phyloP scores from a whole-genome alignment of 495 filamentous ascomycete species.

The Lichenothelia convexa region DNA sequence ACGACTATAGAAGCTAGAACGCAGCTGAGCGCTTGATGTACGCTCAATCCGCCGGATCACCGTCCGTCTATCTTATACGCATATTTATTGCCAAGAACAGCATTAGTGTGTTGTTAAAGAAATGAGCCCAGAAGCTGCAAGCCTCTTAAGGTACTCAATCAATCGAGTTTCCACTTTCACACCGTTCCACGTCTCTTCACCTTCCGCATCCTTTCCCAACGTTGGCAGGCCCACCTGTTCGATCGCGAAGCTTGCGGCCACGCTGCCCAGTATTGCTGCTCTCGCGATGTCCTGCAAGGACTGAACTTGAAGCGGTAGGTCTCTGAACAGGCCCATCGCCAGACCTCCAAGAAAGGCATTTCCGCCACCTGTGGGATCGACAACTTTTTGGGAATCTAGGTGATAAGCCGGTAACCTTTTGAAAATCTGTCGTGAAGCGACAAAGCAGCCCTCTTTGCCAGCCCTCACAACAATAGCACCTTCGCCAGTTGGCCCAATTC shows the following conservation, averaged over 20 bases:
- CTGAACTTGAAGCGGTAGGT: no score
- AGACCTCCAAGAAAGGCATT: slow-evolving; percentile 82
- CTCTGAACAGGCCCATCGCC: slow-evolving; percentile 50
- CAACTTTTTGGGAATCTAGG: slow-evolving; percentile 32
- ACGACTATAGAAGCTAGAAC: slow-evolving; percentile 7
- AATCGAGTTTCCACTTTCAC: no score
- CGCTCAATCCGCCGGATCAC: not conserved
- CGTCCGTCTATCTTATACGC: no score
- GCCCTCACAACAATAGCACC: slow-evolving; percentile 34
- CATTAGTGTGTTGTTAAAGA: no score
- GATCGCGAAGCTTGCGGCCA: slow-evolving; percentile 83
- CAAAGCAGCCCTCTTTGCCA: slow-evolving; percentile 41
- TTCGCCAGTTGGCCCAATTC: slow-evolving; percentile 28
- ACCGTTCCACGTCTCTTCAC: slow-evolving; percentile 25
- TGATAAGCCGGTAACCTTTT: slow-evolving; percentile 37
- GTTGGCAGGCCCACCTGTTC: slow-evolving; percentile 78
- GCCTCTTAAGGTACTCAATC: no score
- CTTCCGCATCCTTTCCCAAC: slow-evolving; percentile 25
- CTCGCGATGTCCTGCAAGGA: no score
- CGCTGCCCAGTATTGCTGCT: slow-evolving; percentile 60
- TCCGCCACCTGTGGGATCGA: slow-evolving; percentile 91
- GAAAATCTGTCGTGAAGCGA: slow-evolving; percentile 21
- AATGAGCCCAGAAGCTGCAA: no score
- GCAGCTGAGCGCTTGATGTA: not conserved
- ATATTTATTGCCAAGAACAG: no score